Evolutionary conservation across 129 eudicot genomes (phyloP).

Genomic region (Flaveria robusta): DNA sequence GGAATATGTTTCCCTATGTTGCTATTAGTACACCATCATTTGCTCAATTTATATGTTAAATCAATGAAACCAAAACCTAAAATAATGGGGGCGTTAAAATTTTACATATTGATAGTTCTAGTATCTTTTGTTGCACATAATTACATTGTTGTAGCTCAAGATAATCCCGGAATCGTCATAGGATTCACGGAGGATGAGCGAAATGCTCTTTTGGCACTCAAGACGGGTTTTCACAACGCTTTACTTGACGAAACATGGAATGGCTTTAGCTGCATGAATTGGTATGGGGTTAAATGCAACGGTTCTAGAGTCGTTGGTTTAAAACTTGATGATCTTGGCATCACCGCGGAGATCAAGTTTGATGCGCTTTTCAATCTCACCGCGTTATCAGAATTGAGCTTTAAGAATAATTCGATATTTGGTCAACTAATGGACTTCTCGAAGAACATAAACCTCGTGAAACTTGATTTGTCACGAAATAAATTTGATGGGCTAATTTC

Average conservation of each 20-base stretch:
- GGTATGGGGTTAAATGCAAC: slow-evolving; percentile 54
- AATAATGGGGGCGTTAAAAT: slow-evolving; percentile 30
- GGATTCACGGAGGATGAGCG: slow-evolving; percentile 50
- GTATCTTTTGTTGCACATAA: slow-evolving; percentile 13
- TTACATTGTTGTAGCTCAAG: slow-evolving; percentile 6
- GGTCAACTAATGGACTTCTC: slow-evolving; percentile 67
- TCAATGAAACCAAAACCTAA: slow-evolving; percentile 14
- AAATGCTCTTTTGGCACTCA: slow-evolving; percentile 51
- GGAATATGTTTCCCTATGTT: slow-evolving; percentile 26
- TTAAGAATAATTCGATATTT: slow-evolving; percentile 48
- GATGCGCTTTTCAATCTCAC: slow-evolving; percentile 51
- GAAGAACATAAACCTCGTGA: slow-evolving; percentile 33
- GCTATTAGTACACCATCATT: slow-evolving; percentile 29
- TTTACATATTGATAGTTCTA: slow-evolving; percentile 29
- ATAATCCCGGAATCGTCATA: slow-evolving; percentile 11
- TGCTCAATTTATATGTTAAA: neutral
- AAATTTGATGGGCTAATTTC: slow-evolving; percentile 51
- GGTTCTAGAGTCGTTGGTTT: slow-evolving; percentile 48
- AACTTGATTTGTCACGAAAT: slow-evolving; percentile 56
- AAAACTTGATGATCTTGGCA: slow-evolving; percentile 46
- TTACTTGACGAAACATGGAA: slow-evolving; percentile 51
- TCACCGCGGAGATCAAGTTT: slow-evolving; percentile 43
- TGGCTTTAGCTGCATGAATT: slow-evolving; percentile 43
- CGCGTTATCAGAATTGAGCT: slow-evolving; percentile 44
- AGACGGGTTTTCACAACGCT: slow-evolving; percentile 37